Evolutionary conservation across 306 rosid species (phyloP), one percentile per base, ranked within the genome.

Genomic region (Crotalaria pallida): DNA sequence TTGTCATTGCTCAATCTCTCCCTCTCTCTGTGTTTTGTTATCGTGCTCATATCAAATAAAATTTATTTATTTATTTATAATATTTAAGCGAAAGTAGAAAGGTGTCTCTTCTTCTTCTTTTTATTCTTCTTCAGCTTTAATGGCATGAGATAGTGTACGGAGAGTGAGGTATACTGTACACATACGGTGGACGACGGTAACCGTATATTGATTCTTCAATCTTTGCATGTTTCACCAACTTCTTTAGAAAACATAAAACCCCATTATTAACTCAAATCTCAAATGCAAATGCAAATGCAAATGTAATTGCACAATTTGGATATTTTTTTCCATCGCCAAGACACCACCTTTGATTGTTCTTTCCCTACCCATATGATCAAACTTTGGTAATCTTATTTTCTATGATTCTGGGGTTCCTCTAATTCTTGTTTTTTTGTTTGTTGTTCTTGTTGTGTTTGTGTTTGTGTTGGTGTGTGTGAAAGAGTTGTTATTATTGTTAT

Each of bases 161-260:
- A 31, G 65, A 24, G 74, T 80, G 49, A 10, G 11, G 2, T 36
- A 3, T 36, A 10, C 43, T 36, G 72, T 70, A 55, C 27, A 41
- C 51, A 69, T 74, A 74, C 82, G 71, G 56, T 72, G 51, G 49
- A 38, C 33, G 49, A 38, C 33, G 13, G 79, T 74, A 67, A 80
- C 67, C 84, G 83, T 75, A 75, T 80, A 72, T 43, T 43, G 53
- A 70, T 24, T 47, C 78, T 77, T 80, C 64, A 80, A 81, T 78
- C 84, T 78, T 86, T 86, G 87, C 90, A 86, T 83, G 90, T 82
- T 76, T 86, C 78, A 83, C 82, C 90, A 72, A 80, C 82, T 58
- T 58, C 43, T 62, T 60, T 78, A 8, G 17, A 67, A 29, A 65
- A n/a, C n/a, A n/a, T 6, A 58, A 77, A 31, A 40, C 18, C 69